Base-by-base conservation (phyloP, 2,329 filamentous ascomycete species). In the Cytospora piceae region DNA sequence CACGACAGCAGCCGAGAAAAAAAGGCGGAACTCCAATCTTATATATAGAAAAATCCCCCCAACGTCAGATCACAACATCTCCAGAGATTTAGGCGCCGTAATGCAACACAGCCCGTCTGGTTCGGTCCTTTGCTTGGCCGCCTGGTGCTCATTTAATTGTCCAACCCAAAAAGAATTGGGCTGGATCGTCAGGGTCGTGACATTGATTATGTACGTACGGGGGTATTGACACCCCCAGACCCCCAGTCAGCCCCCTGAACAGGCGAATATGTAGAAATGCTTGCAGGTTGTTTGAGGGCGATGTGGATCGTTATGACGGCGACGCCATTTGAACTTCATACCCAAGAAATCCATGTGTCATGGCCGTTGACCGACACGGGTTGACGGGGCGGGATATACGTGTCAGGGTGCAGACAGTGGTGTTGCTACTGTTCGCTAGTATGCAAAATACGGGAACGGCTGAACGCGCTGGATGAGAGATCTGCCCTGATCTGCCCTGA, bases 251-350 rank as follows among this genome's bases (percentile, higher is more conserved):
- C 42, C 42, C 42, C 42, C 42, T 22, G 20, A 12, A 22, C 4
- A 22, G 22, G 8, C 4, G n/a, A 9, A 46, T 5, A 29, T 29
- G 27, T 9, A 7, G n/a, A 46, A 46, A 22, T 20, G 15, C 15
- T 12, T 42, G 15, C 39, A 20, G 39, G 20, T 22, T 5, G 42
- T 22, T n/a, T 20, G 42, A 46, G 42, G 20, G 20, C 3, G 42
- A n/a, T 46, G 42, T 46, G 42, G 42, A 46, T 46, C 42, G 42
- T 46, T 22, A 46, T 46, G n/a, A 46, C 42, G 42, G 42, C 42
- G n/a, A 22, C 20, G 42, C 42, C 42, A 46, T 20, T 15, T 46
- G 20, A 46, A 46, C 42, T 46, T 22, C 9, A 46, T 46, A 22
- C 42, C 42, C 20, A 5, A 22, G 42, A 20, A 22, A 46, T 46